Evolutionary conservation across 768 basidiomycete species (phyloP), one percentile per base, ranked within the genome.

Genomic region (Hygrocybe punicea): DNA sequence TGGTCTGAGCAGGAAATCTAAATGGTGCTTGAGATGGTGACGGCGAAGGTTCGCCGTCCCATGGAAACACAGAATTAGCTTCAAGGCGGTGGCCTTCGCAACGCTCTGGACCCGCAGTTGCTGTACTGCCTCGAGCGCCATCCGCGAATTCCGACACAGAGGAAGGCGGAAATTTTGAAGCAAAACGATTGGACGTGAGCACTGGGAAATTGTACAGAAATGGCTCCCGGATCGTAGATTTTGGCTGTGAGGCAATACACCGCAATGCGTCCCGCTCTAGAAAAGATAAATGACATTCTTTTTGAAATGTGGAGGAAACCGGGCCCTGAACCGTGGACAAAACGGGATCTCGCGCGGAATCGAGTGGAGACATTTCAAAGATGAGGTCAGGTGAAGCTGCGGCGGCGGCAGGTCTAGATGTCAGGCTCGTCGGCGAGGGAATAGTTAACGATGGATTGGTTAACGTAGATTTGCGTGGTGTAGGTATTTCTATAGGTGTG

Each of bases 321-420:
- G 29, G 44, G 6, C 50, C 42, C 19, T 57, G 44, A 35, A 58
- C 23, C 10, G 54, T 52, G 6, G 67, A 60, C 23, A 55, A 53
- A 9, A 65, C 57, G 49, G 60, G 63, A 16, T 60, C 56, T 16
- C 57, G 25, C 8, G 60, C 50, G 34, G 39, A 37, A 35, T 57
- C 49, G 53, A 67, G 44, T 25, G 80, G 79, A 19, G 81, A 81
- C 80, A 81, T 81, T 48, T 80, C 78, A 60, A 81, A 81, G n/a
- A 81, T 70, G 58, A 81, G 71, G 39, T 81, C 81, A 52, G 79
- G 77, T 24, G 77, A 79, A 19, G 64, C 65, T 40, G 73, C 61
- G 40, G 69, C 66, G 46, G n/a, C n/a, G n/a, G n/a, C n/a, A n/a
- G n/a, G n/a, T n/a, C n/a, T n/a, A n/a, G 63, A 62, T 40, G 60